These are phyloP conservation scores for Coemansia reversa DNA, from an alignment of 192 early-diverging fungal genomes.

Conservation along the genomic window DNA sequence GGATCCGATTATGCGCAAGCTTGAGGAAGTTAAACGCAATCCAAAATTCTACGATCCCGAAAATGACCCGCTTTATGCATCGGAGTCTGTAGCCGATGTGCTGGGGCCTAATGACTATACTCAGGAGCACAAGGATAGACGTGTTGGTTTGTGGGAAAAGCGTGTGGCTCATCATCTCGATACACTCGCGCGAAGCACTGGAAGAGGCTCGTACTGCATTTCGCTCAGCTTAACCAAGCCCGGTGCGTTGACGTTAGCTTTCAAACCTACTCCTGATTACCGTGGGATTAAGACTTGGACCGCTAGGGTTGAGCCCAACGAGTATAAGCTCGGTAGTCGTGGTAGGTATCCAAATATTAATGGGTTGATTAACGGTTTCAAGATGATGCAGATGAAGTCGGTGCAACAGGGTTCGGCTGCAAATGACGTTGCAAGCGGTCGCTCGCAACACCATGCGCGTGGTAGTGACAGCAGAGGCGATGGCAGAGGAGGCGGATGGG, in stretches of 20 bases:
- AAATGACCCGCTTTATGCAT: constrained; percentile 57
- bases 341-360: constrained; percentile 66
- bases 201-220: constrained; percentile 80
- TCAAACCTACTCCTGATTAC: constrained; percentile 69
- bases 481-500: constrained; percentile 8
- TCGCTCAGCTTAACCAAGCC: constrained; percentile 65
- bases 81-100: constrained; percentile 43
- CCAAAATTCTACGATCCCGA: constrained; percentile 74
- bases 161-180: constrained; percentile 53
- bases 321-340: constrained; percentile 69
- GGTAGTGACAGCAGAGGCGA: neutral
- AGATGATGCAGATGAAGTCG: constrained; percentile 61
- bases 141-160: constrained; percentile 46
- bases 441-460: neutral
- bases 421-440: neutral
- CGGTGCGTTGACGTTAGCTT: constrained; percentile 74
- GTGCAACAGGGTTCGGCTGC: neutral
- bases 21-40: constrained; percentile 68
- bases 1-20: constrained; percentile 73
- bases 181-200: constrained; percentile 56
- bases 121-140: constrained; percentile 17
- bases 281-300: constrained; percentile 64
- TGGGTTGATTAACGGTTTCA: constrained; percentile 73
- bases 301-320: constrained; percentile 74
- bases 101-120: constrained; percentile 27